Percentiles rank a stretch among this genome's conserved stretches.
Evolutionary conservation across 179 eudicot species (phyloP).

Genomic region (Patellifolia procumbens): DNA sequence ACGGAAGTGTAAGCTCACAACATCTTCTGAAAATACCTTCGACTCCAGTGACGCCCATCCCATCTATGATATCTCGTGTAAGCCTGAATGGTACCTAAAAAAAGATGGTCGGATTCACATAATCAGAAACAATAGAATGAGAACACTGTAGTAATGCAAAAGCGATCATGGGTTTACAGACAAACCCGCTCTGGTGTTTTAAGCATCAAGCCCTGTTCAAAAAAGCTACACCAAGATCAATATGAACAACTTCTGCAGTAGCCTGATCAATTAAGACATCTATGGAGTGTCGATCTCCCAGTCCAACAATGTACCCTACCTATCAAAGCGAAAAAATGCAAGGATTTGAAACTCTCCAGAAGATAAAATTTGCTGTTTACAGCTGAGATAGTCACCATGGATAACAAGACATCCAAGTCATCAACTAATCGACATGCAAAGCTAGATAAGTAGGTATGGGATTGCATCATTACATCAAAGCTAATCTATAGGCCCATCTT

Average conservation of each 20-base stretch:
- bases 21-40: conserved; percentile 98
- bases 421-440: neutral
- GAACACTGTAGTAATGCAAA: neutral
- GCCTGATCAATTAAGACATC: conserved; percentile 90
- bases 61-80: conserved; percentile 91
- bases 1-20: conserved; percentile 93
- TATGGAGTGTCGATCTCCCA: conserved; percentile 97
- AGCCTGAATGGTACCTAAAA: conserved; percentile 92
- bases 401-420: neutral
- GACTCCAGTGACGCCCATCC: conserved; percentile 96
- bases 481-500: neutral
- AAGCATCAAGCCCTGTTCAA: conserved; percentile 99
- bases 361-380: conserved; percentile 1
- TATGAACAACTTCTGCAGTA: conserved; percentile 97
- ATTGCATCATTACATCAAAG: neutral
- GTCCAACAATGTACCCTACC: conserved; percentile 99
- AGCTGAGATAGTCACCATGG: neutral
- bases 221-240: conserved; percentile 97
- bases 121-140: neutral
- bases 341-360: neutral
- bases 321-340: conserved; percentile 14
- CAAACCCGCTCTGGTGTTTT: conserved; percentile 97
- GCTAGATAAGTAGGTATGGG: neutral
- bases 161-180: conserved; percentile 7
- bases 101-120: conserved; percentile 19